Base-by-base conservation (phyloP, 2,329 filamentous ascomycete genomes). In the Pseudovirgaria hyperparasitica region DNA sequence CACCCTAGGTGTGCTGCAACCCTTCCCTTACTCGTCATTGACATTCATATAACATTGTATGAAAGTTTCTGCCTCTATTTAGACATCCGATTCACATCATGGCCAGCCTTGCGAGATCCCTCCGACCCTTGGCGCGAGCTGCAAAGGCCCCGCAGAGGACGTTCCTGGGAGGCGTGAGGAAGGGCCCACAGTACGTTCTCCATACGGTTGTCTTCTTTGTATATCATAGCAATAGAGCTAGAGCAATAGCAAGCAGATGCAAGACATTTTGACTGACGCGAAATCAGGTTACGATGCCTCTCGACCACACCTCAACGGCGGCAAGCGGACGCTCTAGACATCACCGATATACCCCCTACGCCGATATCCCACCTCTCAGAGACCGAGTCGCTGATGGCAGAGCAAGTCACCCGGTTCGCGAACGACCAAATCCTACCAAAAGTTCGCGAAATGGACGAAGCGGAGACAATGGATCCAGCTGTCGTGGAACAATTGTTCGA, bases 391-490 rank as follows among this genome's bases (percentile, higher is more conserved):
- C 72, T 90, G 47, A 92, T 98, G 81, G 72, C 76, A 36, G 87
- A 98, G 31, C 70, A 80, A 1, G 87, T 98, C 4, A 74, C 74
- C 43, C 92, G 90, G 57, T 96, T 96, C 46, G 85, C 90, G 38
- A 75, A 72, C 48, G 85, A 94, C 30, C 71, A 85, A 16, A 79
- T 98, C 40, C 72, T 86, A 27, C 90, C 90, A 29, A 87, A 85
- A 55, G 86, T 82, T 8, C 81, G 90, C 31, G 86, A 92, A 11
- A 98, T 98, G 90, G 90, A 98, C 54, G 90, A 98, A 66, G 77
- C 78, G 16, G 90, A 98, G 65, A 58, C 69, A 31, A 96, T 98
- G 90, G 90, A 96, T 54, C 76, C 82, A 0, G 54, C 68, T 2
- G 58, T 98, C 6, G 79, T 98, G 5, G 85, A 93, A 62, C 81